A percentile compares a stretch with the other conserved stretches of the same genome.
Evolutionary conservation across 2,329 filamentous ascomycete species (phyloP).

Genomic region (Fusarium burgessii): DNA sequence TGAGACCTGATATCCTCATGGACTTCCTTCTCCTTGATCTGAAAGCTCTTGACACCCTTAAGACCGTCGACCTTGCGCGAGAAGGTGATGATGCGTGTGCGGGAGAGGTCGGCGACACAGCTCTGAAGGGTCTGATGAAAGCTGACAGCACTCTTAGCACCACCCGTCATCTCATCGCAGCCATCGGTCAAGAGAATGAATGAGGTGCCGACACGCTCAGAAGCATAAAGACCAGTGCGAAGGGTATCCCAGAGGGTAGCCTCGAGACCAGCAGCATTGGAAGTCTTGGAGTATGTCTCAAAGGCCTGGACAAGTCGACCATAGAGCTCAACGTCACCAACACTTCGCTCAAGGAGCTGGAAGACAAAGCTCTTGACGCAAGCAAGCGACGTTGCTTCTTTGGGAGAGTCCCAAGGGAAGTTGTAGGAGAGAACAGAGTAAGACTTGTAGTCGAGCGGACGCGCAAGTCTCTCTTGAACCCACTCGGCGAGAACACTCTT

Average conservation of each 20-base stretch:
- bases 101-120: constrained; percentile 45
- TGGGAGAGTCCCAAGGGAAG: constrained; percentile 51
- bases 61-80: constrained; percentile 51
- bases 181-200: constrained; percentile 54
- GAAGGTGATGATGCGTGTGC: constrained; percentile 51
- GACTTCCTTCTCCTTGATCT: constrained; percentile 50
- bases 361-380: constrained; percentile 54
- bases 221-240: constrained; percentile 49
- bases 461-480: constrained; percentile 55
- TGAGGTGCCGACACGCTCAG: constrained; percentile 45
- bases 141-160: constrained; percentile 35
- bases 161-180: constrained; percentile 51
- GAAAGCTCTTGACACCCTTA: constrained; percentile 48
- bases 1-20: constrained; percentile 51
- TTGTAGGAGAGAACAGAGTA: constrained; percentile 53
- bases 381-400: constrained; percentile 48
- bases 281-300: constrained; percentile 39
- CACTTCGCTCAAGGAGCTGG: constrained; percentile 54
- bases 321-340: constrained; percentile 53
- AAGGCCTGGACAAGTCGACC: constrained; percentile 48
- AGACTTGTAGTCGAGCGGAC: constrained; percentile 51
- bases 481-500: constrained; percentile 56
- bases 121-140: constrained; percentile 51
- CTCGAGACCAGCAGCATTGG: constrained; percentile 46
- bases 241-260: constrained; percentile 51